Conservation (phyloP, 257 asterid species). For the Verbascum thapsus region DNA sequence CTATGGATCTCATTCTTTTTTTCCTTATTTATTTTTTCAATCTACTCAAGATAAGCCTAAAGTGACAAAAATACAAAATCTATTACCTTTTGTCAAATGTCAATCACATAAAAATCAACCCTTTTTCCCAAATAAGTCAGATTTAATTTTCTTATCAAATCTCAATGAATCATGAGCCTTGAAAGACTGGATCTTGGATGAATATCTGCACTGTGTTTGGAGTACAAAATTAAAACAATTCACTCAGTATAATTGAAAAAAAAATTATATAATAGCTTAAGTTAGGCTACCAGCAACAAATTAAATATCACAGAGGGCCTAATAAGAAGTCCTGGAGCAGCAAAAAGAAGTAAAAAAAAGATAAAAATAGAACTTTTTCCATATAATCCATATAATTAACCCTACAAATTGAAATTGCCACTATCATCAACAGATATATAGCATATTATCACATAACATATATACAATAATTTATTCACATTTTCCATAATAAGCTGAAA, state of each 20-base stretch:
- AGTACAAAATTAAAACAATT: slow-evolving; percentile 21
- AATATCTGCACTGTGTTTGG: slow-evolving; percentile 37
- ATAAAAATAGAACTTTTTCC: too few species aligned
- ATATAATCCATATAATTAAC: slow-evolving; percentile 14
- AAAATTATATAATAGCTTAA: too few species aligned
- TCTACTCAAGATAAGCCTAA: slow-evolving; percentile 3
- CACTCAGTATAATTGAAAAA: background rate
- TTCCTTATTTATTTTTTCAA: slow-evolving; percentile 4
- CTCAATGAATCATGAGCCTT: slow-evolving; percentile 13
- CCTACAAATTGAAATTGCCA: background rate
- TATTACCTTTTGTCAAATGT: slow-evolving; percentile 14
- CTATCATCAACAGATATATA: background rate
- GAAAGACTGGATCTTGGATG: slow-evolving; percentile 27
- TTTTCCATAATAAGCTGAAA: background rate
- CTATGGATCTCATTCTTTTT: slow-evolving; percentile 66
- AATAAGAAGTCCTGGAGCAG: background rate
- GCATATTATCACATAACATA: too few species aligned
- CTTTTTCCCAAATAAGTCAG: slow-evolving; percentile 9
- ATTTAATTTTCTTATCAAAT: slow-evolving; percentile 19
- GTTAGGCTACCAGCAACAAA: background rate
- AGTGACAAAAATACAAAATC: background rate
- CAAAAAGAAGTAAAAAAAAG: background rate
- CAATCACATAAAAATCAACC: background rate
- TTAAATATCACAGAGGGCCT: background rate
- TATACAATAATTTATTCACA: too few species aligned